Conservation (phyloP, 2,329 filamentous ascomycete genomes). For the Fusarium sp. region DNA sequence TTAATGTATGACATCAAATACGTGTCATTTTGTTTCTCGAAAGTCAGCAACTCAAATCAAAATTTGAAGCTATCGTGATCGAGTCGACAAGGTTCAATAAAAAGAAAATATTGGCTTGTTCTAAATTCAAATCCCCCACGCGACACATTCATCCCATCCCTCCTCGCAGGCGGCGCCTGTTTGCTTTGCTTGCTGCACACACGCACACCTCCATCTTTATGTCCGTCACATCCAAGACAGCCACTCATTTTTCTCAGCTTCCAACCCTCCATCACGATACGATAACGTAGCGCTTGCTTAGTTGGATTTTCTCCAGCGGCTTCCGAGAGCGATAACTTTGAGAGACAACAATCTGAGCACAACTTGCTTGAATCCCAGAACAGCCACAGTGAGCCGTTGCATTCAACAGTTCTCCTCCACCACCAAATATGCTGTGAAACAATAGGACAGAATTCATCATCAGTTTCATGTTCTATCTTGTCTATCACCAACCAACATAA, state of each 20-base stretch:
- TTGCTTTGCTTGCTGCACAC: slow-evolving; percentile 6
- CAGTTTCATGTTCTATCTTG: slow-evolving; percentile 22
- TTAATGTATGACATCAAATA: not conserved
- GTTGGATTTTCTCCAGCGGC: slow-evolving; percentile 17
- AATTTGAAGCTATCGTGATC: slow-evolving; percentile 23
- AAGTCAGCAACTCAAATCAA: not conserved
- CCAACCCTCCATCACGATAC: slow-evolving; percentile 24
- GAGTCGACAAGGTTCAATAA: slow-evolving; percentile 11
- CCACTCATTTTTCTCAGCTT: slow-evolving; percentile 25
- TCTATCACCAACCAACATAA: slow-evolving; percentile 14
- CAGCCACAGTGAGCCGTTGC: slow-evolving; percentile 36
- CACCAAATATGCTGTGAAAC: slow-evolving; percentile 19
- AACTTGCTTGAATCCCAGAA: not conserved
- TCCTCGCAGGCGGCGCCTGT: not conserved
- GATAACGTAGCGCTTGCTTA: slow-evolving; percentile 3
- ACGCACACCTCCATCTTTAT: slow-evolving; percentile 8
- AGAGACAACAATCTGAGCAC: slow-evolving; percentile 34
- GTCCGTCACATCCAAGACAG: slow-evolving; percentile 34
- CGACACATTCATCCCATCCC: slow-evolving; percentile 27
- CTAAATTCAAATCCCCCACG: slow-evolving; percentile 18
- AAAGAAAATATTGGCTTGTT: slow-evolving; percentile 8
- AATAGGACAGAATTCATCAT: not conserved
- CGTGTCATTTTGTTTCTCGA: not conserved
- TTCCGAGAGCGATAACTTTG: slow-evolving; percentile 29
- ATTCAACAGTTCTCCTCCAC: slow-evolving; percentile 21